Conservation (phyloP, 495 filamentous ascomycete genomes). For the Melanomma pulvis-pyrius region DNA sequence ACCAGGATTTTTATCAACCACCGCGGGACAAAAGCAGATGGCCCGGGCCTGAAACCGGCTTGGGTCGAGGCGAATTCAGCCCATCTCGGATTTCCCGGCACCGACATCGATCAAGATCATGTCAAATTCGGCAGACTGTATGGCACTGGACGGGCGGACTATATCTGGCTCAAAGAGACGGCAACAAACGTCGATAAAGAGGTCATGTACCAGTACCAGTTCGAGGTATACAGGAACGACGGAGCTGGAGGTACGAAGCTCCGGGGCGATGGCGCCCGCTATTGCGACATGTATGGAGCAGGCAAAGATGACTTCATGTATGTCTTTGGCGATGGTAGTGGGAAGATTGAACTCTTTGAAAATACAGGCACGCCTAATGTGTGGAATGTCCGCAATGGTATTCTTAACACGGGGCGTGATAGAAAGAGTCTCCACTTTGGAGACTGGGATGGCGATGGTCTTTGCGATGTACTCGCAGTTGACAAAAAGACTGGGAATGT, state of each 20-base stretch:
- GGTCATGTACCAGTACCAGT: neutral
- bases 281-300: conserved; percentile 17
- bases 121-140: conserved; percentile 10
- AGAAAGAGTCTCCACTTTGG: conserved; percentile 40
- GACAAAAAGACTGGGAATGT: conserved; percentile 30
- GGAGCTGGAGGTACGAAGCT: conserved; percentile 4
- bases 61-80: conserved; percentile 1
- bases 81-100: neutral
- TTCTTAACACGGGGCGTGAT: conserved; percentile 25
- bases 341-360: conserved; percentile 9
- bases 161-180: neutral
- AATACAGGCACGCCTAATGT: neutral
- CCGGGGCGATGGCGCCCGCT: conserved; percentile 6
- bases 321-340: conserved; percentile 32
- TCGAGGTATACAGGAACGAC: neutral
- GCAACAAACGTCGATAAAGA: neutral
- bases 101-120: neutral
- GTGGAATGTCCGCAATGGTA: neutral
- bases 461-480: conserved; percentile 39
- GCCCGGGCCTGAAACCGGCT: neutral
- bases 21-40: conserved; percentile 28
- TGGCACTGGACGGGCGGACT: conserved; percentile 5
- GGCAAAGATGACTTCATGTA: conserved; percentile 50
- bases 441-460: conserved; percentile 43
- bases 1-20: conserved; percentile 39